phyloP scores from a whole-genome alignment of 805 yeast species.

The Suhomyces vadensis region DNA sequence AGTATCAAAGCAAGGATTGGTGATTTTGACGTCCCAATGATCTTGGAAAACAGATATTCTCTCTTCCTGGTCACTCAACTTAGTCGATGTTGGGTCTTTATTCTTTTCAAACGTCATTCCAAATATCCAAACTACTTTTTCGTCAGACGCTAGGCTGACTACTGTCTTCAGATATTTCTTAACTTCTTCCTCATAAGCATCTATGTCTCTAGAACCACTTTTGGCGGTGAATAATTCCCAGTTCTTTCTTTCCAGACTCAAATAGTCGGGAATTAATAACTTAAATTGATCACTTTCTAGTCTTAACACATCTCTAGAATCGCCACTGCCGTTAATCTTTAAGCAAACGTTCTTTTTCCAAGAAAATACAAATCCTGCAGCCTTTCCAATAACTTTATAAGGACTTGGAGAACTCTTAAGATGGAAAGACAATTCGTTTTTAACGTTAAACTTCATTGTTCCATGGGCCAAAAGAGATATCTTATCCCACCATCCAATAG shows the following conservation, averaged over 20 bases:
- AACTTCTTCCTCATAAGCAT: neutral
- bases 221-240: conserved; percentile 36
- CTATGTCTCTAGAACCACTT: neutral
- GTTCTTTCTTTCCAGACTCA: conserved; percentile 31
- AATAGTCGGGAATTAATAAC: conserved; percentile 56
- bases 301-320: conserved; percentile 50
- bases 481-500: conserved; percentile 54
- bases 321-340: conserved; percentile 50
- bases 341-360: conserved; percentile 60
- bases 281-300: conserved; percentile 58
- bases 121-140: conserved; percentile 72
- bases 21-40: conserved; percentile 64
- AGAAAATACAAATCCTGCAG: conserved; percentile 64
- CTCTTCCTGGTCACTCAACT: conserved; percentile 38
- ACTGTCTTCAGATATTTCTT: conserved; percentile 34
- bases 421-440: conserved; percentile 57
- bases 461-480: conserved; percentile 58
- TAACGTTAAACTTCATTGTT: conserved; percentile 46
- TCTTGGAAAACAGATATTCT: conserved; percentile 54
- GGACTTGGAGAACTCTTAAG: conserved; percentile 64
- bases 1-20: conserved; percentile 53
- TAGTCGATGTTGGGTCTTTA: conserved; percentile 21
- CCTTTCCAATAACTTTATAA: conserved; percentile 54
- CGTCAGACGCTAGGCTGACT: conserved; percentile 58
- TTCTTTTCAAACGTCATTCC: conserved; percentile 77